A percentile compares a stretch with the other conserved stretches of the same genome.
These are phyloP conservation scores for Fonsecaea pugnacius DNA, from an alignment of 2,329 filamentous ascomycete genomes.

Conservation along the genomic window DNA sequence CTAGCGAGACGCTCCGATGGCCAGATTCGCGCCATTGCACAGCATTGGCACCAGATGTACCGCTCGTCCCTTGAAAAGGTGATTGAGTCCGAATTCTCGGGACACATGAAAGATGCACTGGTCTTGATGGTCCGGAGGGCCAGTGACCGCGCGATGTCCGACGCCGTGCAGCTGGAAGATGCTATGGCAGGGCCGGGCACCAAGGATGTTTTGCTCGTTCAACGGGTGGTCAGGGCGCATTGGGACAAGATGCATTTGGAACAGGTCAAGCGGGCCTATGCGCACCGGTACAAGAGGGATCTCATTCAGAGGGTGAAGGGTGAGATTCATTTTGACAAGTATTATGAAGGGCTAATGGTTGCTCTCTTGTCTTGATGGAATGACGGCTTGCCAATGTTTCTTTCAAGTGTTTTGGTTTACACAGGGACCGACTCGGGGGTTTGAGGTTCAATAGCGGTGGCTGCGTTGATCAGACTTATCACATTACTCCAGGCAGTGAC, in stretches of 20 bases:
- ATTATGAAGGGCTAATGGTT: slow-evolving; percentile 77
- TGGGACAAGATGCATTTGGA: slow-evolving; percentile 78
- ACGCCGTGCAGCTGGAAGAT: slow-evolving; percentile 80
- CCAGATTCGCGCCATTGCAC: slow-evolving; percentile 80
- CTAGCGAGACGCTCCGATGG: slow-evolving; percentile 75
- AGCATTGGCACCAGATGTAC: slow-evolving; percentile 75
- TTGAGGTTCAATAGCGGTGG: neutral
- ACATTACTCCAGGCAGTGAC: neutral
- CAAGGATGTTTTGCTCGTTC: slow-evolving; percentile 78
- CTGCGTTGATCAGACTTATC: neutral
- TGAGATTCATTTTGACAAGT: slow-evolving; percentile 73
- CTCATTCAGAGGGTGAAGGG: slow-evolving; percentile 72
- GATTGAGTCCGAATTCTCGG: slow-evolving; percentile 81
- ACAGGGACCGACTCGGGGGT: neutral
- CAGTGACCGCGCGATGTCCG: slow-evolving; percentile 79
- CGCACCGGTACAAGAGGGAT: slow-evolving; percentile 69
- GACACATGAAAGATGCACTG: slow-evolving; percentile 88
- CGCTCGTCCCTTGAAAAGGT: slow-evolving; percentile 71
- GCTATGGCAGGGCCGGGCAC: slow-evolving; percentile 87
- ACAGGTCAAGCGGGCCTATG: slow-evolving; percentile 78
- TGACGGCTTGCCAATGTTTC: neutral
- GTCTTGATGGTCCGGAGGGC: slow-evolving; percentile 78
- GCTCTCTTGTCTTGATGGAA: slow-evolving; percentile 58
- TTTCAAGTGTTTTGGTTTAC: neutral
- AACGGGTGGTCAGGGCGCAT: slow-evolving; percentile 77